A percentile compares a stretch with the other conserved stretches of the same genome.
Evolutionary conservation across 2,329 filamentous ascomycete genomes (phyloP).

Genomic region (Ceratocystis albifundus): DNA sequence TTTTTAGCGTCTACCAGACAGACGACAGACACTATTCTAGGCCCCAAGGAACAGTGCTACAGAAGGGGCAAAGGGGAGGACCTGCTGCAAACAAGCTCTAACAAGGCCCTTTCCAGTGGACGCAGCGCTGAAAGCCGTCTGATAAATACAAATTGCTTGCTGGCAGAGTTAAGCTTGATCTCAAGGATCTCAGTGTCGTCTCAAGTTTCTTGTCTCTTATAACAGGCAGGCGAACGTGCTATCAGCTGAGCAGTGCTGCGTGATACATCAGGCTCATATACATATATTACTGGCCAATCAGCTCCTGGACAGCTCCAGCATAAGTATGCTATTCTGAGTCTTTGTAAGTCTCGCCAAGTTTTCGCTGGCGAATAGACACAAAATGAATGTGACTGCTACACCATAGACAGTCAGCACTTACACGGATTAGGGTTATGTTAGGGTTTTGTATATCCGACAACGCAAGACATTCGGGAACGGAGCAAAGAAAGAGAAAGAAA

Average conservation of each 20-base stretch:
- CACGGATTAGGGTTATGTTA: too few species aligned
- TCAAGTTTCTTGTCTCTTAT: slow-evolving; percentile 6
- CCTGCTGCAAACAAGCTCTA: neutral
- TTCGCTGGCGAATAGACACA: too few species aligned
- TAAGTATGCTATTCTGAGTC: too few species aligned
- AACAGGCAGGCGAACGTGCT: neutral
- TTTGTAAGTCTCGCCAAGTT: too few species aligned
- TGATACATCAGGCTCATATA: neutral
- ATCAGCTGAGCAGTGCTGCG: neutral
- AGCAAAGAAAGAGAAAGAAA: neutral
- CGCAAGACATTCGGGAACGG: neutral
- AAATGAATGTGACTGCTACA: too few species aligned
- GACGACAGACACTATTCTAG: too few species aligned
- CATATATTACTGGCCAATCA: neutral
- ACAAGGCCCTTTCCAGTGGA: neutral
- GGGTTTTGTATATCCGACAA: too few species aligned
- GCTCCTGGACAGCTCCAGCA: too few species aligned
- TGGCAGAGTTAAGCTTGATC: neutral
- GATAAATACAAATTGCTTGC: neutral
- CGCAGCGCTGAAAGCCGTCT: neutral
- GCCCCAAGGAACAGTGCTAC: too few species aligned
- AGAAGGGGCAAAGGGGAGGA: too few species aligned
- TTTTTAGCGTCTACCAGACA: too few species aligned
- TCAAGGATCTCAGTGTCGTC: neutral
- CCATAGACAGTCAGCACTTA: too few species aligned